Evolutionary conservation across 2,329 filamentous ascomycete species (phyloP), one percentile per base, ranked within the genome.

Genomic region (Metarhizium guizhouense): DNA sequence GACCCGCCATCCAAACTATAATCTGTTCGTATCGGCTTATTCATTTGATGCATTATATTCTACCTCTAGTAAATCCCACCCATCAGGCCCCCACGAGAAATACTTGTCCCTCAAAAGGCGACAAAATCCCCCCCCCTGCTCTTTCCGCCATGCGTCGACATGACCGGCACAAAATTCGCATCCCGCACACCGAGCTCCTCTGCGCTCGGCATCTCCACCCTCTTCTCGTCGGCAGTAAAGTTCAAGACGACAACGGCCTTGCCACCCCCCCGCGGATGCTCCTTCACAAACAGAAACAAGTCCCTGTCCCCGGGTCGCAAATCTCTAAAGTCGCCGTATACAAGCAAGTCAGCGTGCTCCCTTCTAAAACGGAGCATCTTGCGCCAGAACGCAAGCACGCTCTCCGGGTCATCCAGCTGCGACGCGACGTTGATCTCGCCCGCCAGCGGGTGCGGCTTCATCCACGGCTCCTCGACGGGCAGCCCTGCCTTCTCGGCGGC

Each of bases 361-460:
- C 60, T 62, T 43, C 70, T 60, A 54, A 70, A 68, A 1, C 34
- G 57, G 1, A 67, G 55, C 55, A 63, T 61, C 29, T 63, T 67
- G 56, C 63, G 66, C 68, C 69, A 72, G 47, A 68, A 72, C 1
- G 62, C 63, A 0, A 70, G 54, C 1, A 68, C 65, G 30, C 74
- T 75, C 0, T 67, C 57, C 0, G 67, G 58, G 34, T 77, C 71
- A 0, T 70, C 58, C 0, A 70, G 60, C 64, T 88, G 84, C 2
- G 73, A 71, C 11, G 76, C 74, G 1, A 82, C 84, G 57, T 88
- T 87, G 64, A 84, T 69, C 13, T 70, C 63, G 4, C 34, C 42
- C 0, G 65, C 64, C 6, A 70, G 52, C 7, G 68, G 67, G 10
- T 70, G 68, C 0, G 63, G 25, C 54, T 64, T 64, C 68, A 70